Evolutionary conservation across 495 filamentous ascomycete genomes (phyloP), one percentile per base, ranked within the genome.

Genomic region (Letharia columbiana): DNA sequence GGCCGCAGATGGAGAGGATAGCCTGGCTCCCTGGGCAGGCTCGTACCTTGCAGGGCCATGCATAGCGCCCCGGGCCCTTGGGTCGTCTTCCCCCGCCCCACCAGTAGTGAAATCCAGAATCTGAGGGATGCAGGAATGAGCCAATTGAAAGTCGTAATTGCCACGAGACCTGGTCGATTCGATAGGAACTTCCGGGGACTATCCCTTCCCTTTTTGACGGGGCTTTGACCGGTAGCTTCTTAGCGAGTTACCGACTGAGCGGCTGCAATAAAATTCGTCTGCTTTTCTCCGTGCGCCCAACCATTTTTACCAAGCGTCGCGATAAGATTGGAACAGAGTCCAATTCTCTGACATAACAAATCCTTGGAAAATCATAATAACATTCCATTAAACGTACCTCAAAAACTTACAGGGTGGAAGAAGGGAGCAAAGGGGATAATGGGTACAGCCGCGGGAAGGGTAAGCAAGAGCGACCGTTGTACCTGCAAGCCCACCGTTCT

Each of bases 1-100:
- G 54, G 54, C 33, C 33, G 54, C 54, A 57, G 54, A 31, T 23
- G 7, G 18, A 54, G 31, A 18, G 52, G 23, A 28, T 28, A 28
- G 23, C 23, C 23, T 28, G 23, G 23, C 23, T 28, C 23, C 23
- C 23, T 28, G 23, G 23, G 44, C 4, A 47, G 44, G 54, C 54
- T 57, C 33, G 54, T 57, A 57, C 54, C 54, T 57, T 57, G 54
- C 54, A 57, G 54, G 54, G 31, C 54, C 54, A 33, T 57, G 54
- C 54, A 57, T 57, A 33, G 54, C 54, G 54, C 31, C 7, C 33
- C 54, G 54, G 31, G 31, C 54, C 54, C 33, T 57, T 18, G 54
- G 54, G 54, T 20, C 33, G 1, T 18, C 13, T 37, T 13, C 11
- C 28, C 28, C 50, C 28, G 23, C 23, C 23, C 23, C 23, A 28